These are phyloP conservation scores for Parietaria judaica DNA, from an alignment of 306 rosid genomes.

Conservation along the genomic window DNA sequence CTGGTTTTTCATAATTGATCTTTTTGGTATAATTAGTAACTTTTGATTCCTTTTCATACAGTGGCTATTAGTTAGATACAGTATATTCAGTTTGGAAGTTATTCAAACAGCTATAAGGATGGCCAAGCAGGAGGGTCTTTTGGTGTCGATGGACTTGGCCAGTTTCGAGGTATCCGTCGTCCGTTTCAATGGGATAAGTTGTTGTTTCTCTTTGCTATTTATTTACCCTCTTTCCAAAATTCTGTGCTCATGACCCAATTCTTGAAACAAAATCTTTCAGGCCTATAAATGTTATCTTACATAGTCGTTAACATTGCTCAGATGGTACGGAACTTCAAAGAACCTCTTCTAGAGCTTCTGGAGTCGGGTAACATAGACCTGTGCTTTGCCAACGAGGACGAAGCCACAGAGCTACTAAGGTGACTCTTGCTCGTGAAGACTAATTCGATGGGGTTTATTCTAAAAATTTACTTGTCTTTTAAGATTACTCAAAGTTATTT, in stretches of 20 bases:
- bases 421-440: constrained; percentile 20
- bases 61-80: constrained; percentile 89
- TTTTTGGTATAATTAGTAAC: constrained; percentile 8
- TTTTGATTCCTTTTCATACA: constrained; percentile 35
- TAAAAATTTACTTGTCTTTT: neutral
- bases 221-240: neutral
- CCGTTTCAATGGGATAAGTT: neutral
- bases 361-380: constrained; percentile 74
- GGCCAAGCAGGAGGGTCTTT: constrained; percentile 81
- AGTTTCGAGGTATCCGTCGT: constrained; percentile 79
- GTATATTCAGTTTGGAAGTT: constrained; percentile 64
- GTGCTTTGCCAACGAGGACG: constrained; percentile 97
- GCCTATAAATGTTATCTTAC: constrained; percentile 17
- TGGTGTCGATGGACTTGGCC: constrained; percentile 90
- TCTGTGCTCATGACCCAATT: constrained; percentile 1
- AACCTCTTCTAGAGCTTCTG: constrained; percentile 59
- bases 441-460: constrained; percentile 12
- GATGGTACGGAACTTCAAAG: constrained; percentile 78
- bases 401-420: constrained; percentile 91
- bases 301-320: constrained; percentile 38
- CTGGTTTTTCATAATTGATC: neutral
- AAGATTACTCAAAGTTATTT: constrained; percentile 5
- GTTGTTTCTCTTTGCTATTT: neutral
- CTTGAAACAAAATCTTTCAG: constrained; percentile 9
- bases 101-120: constrained; percentile 71